Percentiles rank a stretch among this genome's conserved stretches.
phyloP scores from a whole-genome alignment of 768 basidiomycete genomes.

The Rhodotorula graminis region DNA sequence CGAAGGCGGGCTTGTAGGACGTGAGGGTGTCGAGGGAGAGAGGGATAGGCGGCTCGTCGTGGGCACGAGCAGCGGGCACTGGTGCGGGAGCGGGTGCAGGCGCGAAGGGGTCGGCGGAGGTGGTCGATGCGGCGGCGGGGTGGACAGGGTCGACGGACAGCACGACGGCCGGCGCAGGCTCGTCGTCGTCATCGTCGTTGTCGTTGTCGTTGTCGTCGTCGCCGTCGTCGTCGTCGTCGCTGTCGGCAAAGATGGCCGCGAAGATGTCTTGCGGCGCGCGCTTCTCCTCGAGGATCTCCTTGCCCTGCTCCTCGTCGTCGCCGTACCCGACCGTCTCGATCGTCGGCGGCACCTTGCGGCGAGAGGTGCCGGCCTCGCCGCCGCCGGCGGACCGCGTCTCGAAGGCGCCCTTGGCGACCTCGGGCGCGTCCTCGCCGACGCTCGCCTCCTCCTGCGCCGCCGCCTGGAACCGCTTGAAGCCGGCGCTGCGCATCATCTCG shows the following conservation, averaged over 20 bases:
- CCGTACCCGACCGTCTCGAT: slow-evolving; percentile 80
- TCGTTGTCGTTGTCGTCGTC: slow-evolving; percentile 67
- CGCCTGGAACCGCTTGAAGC: slow-evolving; percentile 38
- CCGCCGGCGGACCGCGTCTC: not conserved
- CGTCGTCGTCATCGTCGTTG: slow-evolving; percentile 44
- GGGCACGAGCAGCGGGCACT: slow-evolving; percentile 13
- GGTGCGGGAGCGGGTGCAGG: not conserved
- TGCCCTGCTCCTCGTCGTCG: slow-evolving; percentile 83
- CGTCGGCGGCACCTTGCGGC: slow-evolving; percentile 26
- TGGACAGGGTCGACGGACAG: not conserved
- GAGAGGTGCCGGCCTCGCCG: slow-evolving; percentile 14
- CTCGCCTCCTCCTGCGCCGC: slow-evolving; percentile 25
- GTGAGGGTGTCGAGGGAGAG: slow-evolving; percentile 46
- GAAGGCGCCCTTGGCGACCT: slow-evolving; percentile 15
- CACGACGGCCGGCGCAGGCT: not conserved
- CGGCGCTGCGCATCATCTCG: slow-evolving; percentile 26
- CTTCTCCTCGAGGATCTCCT: slow-evolving; percentile 80
- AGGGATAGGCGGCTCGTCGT: slow-evolving; percentile 12
- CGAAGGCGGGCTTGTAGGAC: slow-evolving; percentile 86
- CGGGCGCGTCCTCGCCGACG: slow-evolving; percentile 35
- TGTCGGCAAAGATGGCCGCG: slow-evolving; percentile 96
- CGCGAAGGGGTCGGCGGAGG: not conserved
- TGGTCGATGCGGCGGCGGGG: not conserved
- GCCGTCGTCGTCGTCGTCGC: slow-evolving; percentile 77
- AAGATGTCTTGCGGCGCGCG: slow-evolving; percentile 87